A percentile compares a stretch with the other conserved stretches of the same genome.
These are phyloP conservation scores for Schoenoplectus triqueter DNA, from an alignment of 202 grass and related monocot genomes.

Conservation along the genomic window DNA sequence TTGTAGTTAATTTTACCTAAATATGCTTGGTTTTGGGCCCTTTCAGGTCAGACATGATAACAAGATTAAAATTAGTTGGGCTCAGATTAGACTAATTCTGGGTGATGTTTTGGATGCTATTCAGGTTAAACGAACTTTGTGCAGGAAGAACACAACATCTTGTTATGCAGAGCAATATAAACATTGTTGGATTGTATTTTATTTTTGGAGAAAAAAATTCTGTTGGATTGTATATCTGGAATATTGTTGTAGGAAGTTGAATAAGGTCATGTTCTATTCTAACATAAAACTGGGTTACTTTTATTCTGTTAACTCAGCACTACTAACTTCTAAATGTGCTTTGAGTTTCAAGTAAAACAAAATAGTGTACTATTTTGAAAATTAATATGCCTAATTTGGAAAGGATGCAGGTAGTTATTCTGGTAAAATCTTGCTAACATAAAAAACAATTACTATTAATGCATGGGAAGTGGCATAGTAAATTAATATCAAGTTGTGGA, in stretches of 20 bases:
- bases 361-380: not conserved
- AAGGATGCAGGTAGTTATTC: not conserved
- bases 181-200: not conserved
- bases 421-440: not conserved
- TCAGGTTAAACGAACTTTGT: not conserved
- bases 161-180: not conserved
- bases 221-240: not conserved
- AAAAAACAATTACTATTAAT: not conserved
- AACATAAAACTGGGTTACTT: not conserved
- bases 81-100: not conserved
- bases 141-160: not conserved
- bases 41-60: not conserved
- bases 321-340: not conserved
- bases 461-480: not conserved
- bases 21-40: not conserved
- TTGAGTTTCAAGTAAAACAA: not conserved
- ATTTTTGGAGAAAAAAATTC: too few species aligned
- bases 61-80: not conserved
- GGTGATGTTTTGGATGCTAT: not conserved
- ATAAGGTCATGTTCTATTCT: not conserved
- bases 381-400: not conserved
- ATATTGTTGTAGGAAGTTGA: not conserved
- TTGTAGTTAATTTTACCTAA: not conserved
- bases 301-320: not conserved
- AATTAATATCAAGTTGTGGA: conserved; percentile 1